These are phyloP conservation scores for Neopestalotiopsis sp. DNA, from an alignment of 2,329 filamentous ascomycete genomes.

Conservation along the genomic window DNA sequence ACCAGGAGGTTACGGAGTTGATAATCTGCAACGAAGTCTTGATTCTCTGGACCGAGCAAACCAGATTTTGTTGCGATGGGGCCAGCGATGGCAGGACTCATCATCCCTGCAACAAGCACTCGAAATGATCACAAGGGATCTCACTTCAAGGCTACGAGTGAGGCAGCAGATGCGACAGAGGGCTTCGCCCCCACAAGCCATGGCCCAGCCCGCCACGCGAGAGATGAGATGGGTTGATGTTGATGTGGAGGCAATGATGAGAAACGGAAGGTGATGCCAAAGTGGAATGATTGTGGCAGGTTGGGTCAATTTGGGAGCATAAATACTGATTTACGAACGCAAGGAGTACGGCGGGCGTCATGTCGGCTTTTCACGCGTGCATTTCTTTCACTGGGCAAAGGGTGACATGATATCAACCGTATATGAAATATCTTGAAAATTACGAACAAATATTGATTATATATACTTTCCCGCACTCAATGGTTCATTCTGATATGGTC, in stretches of 20 bases:
- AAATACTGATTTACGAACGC: not conserved
- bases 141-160: conserved; percentile 47
- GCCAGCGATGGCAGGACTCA: conserved; percentile 64
- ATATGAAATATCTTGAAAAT: not conserved
- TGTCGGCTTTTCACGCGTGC: not conserved
- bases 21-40: conserved; percentile 61
- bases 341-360: not conserved
- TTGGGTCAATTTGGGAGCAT: not conserved
- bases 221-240: conserved; percentile 51
- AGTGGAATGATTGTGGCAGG: not conserved
- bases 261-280: conserved; percentile 22
- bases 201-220: conserved; percentile 35
- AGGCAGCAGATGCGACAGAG: conserved; percentile 43
- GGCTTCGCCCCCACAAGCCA: conserved; percentile 34
- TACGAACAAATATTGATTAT: not conserved
- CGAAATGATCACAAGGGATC: conserved; percentile 51
- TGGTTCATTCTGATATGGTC: too few species aligned
- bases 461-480: too few species aligned
- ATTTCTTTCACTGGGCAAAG: not conserved
- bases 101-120: conserved; percentile 58
- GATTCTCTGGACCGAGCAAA: conserved; percentile 59
- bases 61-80: conserved; percentile 60
- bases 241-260: conserved; percentile 49
- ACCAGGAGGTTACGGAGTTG: conserved; percentile 43
- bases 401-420: not conserved